Percentiles rank a stretch among this genome's conserved stretches.
Evolutionary conservation across 1,284 basidiomycete genomes (phyloP).

Genomic region (Trichosporon sp.): DNA sequence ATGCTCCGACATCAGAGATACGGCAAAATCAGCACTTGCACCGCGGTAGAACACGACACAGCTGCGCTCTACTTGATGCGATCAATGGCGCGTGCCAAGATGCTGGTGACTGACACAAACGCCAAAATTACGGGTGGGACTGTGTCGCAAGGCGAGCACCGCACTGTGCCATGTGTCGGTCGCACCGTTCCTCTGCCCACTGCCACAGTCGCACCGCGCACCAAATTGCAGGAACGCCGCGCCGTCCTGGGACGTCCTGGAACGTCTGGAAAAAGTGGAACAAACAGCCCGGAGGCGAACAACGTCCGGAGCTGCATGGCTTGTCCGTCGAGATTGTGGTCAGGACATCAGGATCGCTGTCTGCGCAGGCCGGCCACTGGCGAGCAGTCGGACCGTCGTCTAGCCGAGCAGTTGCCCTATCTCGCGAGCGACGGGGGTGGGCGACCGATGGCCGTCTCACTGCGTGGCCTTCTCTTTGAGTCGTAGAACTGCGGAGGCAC

Average conservation of each 20-base stretch:
- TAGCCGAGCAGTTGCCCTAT: neutral
- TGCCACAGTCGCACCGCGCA: neutral
- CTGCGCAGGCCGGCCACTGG: too few species aligned
- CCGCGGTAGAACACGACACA: neutral
- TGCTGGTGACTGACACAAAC: neutral
- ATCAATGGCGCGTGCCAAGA: neutral
- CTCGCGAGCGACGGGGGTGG: too few species aligned
- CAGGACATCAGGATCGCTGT: neutral
- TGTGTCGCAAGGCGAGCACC: neutral
- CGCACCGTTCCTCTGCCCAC: neutral
- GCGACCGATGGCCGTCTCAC: neutral
- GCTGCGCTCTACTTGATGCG: neutral
- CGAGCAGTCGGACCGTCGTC: neutral
- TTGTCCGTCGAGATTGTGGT: neutral
- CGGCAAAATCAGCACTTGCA: neutral
- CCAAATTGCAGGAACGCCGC: conserved; percentile 6
- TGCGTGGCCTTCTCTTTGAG: neutral
- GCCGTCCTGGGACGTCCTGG: neutral
- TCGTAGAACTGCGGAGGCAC: neutral
- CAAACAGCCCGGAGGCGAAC: neutral
- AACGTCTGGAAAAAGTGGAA: neutral
- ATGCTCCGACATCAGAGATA: neutral
- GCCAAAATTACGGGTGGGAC: neutral
- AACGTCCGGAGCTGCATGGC: neutral
- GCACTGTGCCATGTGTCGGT: neutral